These are phyloP conservation scores for Tuber indicum DNA, from an alignment of 495 filamentous ascomycete species.

Conservation along the genomic window DNA sequence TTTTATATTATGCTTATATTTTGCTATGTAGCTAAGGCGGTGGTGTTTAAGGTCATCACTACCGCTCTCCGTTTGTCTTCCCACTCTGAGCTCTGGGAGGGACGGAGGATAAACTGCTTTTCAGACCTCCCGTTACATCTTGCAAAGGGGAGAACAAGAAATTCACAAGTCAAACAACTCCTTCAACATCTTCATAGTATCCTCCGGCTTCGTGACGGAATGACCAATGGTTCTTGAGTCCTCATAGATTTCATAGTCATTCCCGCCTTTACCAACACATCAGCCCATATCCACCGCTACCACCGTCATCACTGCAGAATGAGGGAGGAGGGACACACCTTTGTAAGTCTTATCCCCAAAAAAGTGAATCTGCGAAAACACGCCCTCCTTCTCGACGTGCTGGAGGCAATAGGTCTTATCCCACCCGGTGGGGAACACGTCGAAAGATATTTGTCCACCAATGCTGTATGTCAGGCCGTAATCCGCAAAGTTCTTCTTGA, in stretches of 20 bases:
- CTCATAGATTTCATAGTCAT: slow-evolving; percentile 87
- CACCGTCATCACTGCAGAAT: neutral
- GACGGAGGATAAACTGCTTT: neutral
- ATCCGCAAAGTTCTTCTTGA: slow-evolving; percentile 76
- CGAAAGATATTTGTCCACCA: slow-evolving; percentile 95
- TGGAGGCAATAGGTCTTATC: slow-evolving; percentile 97
- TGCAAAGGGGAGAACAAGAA: neutral
- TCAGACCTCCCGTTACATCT: neutral
- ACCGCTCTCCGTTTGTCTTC: neutral
- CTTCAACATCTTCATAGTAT: slow-evolving; percentile 70
- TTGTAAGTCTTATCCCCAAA: slow-evolving; percentile 89
- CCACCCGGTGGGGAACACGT: slow-evolving; percentile 95
- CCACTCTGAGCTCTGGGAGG: neutral
- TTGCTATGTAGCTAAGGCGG: neutral
- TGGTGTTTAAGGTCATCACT: neutral
- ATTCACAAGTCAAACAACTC: slow-evolving; percentile 66
- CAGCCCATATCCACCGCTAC: neutral
- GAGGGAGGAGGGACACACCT: slow-evolving; percentile 40
- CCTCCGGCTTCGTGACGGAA: slow-evolving; percentile 68
- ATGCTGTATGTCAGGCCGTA: slow-evolving; percentile 84
- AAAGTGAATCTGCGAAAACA: slow-evolving; percentile 88
- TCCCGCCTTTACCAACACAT: slow-evolving; percentile 53
- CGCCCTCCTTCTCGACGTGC: slow-evolving; percentile 76
- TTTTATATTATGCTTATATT: slow-evolving; percentile 1
- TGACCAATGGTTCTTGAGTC: slow-evolving; percentile 80